Percentiles rank a stretch among this genome's conserved stretches.
These are phyloP conservation scores for Hemileia vastatrix DNA, from an alignment of 1,284 basidiomycete species.

Conservation along the genomic window DNA sequence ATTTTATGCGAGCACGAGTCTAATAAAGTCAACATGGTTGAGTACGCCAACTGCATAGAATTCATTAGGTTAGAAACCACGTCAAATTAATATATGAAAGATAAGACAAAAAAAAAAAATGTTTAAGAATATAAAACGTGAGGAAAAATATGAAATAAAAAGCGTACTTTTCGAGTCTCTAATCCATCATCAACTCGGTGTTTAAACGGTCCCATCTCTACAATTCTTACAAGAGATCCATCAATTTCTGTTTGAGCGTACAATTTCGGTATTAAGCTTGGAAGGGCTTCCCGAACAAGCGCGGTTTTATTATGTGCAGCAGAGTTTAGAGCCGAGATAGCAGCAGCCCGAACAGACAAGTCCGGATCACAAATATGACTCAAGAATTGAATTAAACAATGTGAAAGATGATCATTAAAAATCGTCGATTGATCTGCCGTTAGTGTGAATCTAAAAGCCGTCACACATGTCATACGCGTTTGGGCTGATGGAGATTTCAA, in stretches of 20 bases:
- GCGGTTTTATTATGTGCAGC: constrained; percentile 89
- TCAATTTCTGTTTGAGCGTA: constrained; percentile 77
- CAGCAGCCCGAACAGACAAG: constrained; percentile 47
- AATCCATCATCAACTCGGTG: constrained; percentile 88
- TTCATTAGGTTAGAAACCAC: no score
- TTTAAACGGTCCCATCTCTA: constrained; percentile 97
- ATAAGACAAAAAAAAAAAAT: neutral
- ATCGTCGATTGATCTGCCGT: constrained; percentile 69
- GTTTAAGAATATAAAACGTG: neutral
- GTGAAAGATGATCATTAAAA: constrained; percentile 53
- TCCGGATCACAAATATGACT: constrained; percentile 19
- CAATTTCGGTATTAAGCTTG: constrained; percentile 64
- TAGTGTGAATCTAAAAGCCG: constrained; percentile 90
- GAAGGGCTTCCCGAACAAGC: constrained; percentile 74
- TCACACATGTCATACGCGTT: constrained; percentile 73
- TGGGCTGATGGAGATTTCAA: constrained; percentile 55
- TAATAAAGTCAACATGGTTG: constrained; percentile 90
- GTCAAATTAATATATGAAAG: neutral
- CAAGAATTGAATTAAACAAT: constrained; percentile 17
- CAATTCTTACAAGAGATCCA: constrained; percentile 65
- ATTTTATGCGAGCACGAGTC: constrained; percentile 80
- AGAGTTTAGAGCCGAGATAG: constrained; percentile 80
- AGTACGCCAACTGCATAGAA: constrained; percentile 94
- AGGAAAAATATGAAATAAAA: neutral
- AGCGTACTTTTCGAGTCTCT: constrained; percentile 56